Conservation (phyloP, 2,329 filamentous ascomycete genomes). For the Calycina herbarum region DNA sequence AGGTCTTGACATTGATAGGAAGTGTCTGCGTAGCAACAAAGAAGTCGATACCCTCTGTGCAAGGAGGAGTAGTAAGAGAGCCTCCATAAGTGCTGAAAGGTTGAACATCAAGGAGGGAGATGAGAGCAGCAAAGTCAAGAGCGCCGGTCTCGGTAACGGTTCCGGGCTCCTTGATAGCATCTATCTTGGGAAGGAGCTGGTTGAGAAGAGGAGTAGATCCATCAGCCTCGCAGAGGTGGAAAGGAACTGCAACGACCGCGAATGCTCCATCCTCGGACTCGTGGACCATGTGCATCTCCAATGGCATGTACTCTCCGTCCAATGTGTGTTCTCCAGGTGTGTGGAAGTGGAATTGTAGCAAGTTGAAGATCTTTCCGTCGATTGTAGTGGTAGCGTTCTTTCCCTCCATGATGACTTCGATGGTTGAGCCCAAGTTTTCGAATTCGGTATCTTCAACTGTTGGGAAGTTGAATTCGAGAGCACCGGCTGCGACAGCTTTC, state of each 20-base stretch:
- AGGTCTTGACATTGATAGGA: slow-evolving; percentile 50
- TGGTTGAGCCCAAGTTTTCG: background rate
- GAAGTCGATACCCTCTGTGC: slow-evolving; percentile 56
- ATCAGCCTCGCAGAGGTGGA: slow-evolving; percentile 38
- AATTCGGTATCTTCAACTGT: background rate
- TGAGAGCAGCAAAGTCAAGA: slow-evolving; percentile 4
- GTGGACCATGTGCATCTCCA: slow-evolving; percentile 45
- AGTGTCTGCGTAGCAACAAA: slow-evolving; percentile 50
- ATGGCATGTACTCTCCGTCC: slow-evolving; percentile 41
- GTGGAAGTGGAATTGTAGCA: slow-evolving; percentile 58
- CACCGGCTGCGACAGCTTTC: background rate
- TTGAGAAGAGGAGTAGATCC: background rate
- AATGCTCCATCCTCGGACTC: slow-evolving; percentile 27
- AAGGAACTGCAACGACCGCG: slow-evolving; percentile 42
- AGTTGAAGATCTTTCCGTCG: slow-evolving; percentile 11
- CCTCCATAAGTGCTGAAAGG: slow-evolving; percentile 47
- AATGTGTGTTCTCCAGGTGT: slow-evolving; percentile 58
- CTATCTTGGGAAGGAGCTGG: background rate
- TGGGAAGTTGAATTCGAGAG: slow-evolving; percentile 1
- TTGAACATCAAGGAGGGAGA: slow-evolving; percentile 1
- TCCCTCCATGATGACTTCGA: slow-evolving; percentile 9
- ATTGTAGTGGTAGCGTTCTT: background rate
- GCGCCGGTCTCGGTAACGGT: slow-evolving; percentile 20
- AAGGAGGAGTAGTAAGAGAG: slow-evolving; percentile 62
- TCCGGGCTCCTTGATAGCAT: slow-evolving; percentile 13